These are phyloP conservation scores for Boletus vermiculosoides DNA, from an alignment of 768 basidiomycete species.

Conservation along the genomic window DNA sequence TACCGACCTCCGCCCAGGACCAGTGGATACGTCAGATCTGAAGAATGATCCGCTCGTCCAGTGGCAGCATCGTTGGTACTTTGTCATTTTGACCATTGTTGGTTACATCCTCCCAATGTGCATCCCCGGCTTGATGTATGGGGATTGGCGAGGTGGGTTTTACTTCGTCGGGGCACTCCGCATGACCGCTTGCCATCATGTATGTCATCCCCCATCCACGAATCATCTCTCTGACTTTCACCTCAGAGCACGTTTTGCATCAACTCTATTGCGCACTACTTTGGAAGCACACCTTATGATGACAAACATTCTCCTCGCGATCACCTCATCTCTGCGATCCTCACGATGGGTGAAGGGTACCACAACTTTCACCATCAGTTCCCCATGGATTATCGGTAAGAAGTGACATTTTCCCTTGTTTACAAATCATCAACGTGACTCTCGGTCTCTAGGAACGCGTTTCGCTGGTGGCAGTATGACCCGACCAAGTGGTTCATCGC, in stretches of 20 bases:
- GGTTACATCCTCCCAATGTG: constrained; percentile 68
- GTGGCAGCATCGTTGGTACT: constrained; percentile 78
- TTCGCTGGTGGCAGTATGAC: constrained; percentile 69
- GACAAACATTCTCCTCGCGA: constrained; percentile 76
- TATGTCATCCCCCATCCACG: constrained; percentile 37
- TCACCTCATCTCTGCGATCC: constrained; percentile 75
- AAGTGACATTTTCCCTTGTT: neutral
- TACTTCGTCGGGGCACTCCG: constrained; percentile 74
- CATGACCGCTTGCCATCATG: constrained; percentile 78
- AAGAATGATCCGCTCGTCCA: constrained; percentile 65
- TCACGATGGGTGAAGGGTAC: constrained; percentile 72
- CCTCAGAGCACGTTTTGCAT: constrained; percentile 80
- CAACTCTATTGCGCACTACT: constrained; percentile 85
- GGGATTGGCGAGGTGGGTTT: constrained; percentile 75
- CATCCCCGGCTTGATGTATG: constrained; percentile 70
- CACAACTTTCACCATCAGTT: constrained; percentile 87
- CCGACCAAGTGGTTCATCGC: constrained; percentile 83
- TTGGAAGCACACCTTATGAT: constrained; percentile 80
- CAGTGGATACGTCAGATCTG: constrained; percentile 71
- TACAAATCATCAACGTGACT: constrained; percentile 6
- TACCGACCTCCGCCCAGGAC: constrained; percentile 66
- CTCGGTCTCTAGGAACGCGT: constrained; percentile 54
- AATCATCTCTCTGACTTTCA: neutral
- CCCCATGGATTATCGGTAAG: constrained; percentile 61
- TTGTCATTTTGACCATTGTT: constrained; percentile 58